Percentiles rank a stretch among this genome's conserved stretches.
These are phyloP conservation scores for Scenedesmus sp. DNA, from an alignment of 163 green algal genomes.

Conservation along the genomic window DNA sequence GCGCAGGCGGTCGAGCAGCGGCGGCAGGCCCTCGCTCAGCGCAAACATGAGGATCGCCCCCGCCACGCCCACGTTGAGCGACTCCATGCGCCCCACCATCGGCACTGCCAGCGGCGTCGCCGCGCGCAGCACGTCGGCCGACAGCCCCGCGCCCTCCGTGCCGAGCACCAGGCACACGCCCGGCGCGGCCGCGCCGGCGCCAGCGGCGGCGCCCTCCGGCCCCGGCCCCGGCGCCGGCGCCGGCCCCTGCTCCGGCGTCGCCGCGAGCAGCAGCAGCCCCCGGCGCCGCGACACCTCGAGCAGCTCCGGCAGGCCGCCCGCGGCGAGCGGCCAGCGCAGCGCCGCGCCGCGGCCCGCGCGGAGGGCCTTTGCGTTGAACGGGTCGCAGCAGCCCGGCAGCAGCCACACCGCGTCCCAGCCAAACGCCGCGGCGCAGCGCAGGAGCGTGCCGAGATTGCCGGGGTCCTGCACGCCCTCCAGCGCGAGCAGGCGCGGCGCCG, in stretches of 20 bases:
- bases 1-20: too few relatives aligned
- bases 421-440: conserved; percentile 88
- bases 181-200: background rate
- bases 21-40: conserved; percentile 56
- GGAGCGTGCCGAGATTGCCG: conserved; percentile 82
- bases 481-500: conserved; percentile 61
- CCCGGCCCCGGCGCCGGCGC: background rate
- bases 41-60: conserved; percentile 91
- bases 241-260: conserved; percentile 45
- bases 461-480: conserved; percentile 75
- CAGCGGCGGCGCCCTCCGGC: background rate
- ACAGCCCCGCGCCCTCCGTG: conserved; percentile 88
- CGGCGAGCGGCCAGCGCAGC: conserved; percentile 71
- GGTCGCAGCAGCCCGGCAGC: conserved; percentile 86
- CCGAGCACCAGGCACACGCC: conserved; percentile 87
- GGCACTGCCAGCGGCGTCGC: conserved; percentile 78
- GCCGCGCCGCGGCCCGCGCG: conserved; percentile 70
- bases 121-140: conserved; percentile 42
- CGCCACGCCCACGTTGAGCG: conserved; percentile 91
- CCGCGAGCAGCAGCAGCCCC: conserved; percentile 55
- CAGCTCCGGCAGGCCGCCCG: conserved; percentile 57
- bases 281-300: conserved; percentile 43
- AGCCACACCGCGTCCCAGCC: conserved; percentile 88
- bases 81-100: conserved; percentile 87
- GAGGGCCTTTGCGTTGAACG: conserved; percentile 87